Evolutionary conservation across 2,329 filamentous ascomycete genomes (phyloP).

Genomic region (Sporothrix schenckii): DNA sequence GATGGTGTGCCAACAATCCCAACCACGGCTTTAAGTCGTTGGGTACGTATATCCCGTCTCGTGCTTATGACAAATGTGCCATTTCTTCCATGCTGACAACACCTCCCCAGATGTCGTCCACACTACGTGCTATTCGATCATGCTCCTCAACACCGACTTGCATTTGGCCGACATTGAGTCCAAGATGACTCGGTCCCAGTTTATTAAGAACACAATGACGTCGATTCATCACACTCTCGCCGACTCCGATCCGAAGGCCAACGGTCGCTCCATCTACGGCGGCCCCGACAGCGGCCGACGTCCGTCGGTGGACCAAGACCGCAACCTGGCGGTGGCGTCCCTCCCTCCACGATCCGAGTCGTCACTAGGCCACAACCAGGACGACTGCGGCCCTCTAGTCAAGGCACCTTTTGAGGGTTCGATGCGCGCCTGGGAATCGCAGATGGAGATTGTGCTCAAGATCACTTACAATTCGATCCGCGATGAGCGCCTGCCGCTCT

Average conservation of each 20-base stretch:
- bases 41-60: slow-evolving; percentile 57
- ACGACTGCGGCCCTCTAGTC: slow-evolving; percentile 73
- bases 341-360: slow-evolving; percentile 54
- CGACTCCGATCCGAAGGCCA: slow-evolving; percentile 70
- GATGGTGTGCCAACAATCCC: slow-evolving; percentile 93
- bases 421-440: slow-evolving; percentile 80
- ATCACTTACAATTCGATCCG: slow-evolving; percentile 90
- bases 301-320: slow-evolving; percentile 41
- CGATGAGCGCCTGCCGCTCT: slow-evolving; percentile 81
- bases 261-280: slow-evolving; percentile 56
- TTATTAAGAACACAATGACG: slow-evolving; percentile 93
- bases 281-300: slow-evolving; percentile 9
- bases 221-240: slow-evolving; percentile 77
- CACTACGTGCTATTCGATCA: slow-evolving; percentile 93
- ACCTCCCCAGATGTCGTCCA: slow-evolving; percentile 78
- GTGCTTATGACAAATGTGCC: neutral
- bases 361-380: slow-evolving; percentile 45
- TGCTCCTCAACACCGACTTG: slow-evolving; percentile 93
- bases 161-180: slow-evolving; percentile 93
- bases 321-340: slow-evolving; percentile 37
- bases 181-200: slow-evolving; percentile 94
- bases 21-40: slow-evolving; percentile 89
- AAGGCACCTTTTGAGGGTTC: slow-evolving; percentile 74
- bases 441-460: slow-evolving; percentile 88
- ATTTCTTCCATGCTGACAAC: slow-evolving; percentile 1